These are phyloP conservation scores for Thalassiosira sp. DNA, from an alignment of 352 stramenopile species.

Conservation along the genomic window DNA sequence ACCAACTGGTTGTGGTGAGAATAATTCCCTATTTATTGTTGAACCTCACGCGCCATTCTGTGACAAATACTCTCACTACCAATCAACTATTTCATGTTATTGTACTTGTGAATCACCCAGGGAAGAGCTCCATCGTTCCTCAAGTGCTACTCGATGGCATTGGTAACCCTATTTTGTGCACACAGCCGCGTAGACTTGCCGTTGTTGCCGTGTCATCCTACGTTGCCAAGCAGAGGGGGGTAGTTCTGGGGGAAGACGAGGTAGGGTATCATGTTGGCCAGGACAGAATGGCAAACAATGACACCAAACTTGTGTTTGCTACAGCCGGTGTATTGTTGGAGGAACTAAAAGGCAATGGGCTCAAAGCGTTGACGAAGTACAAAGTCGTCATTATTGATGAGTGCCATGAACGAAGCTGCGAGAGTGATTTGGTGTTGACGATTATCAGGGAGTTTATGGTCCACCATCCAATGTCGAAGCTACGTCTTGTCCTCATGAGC, in stretches of 20 bases:
- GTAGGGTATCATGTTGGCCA: conserved; percentile 64
- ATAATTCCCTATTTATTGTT: too few species aligned
- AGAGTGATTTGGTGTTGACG: conserved; percentile 45
- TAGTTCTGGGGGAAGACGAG: conserved; percentile 31
- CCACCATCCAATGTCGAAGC: conserved; percentile 9
- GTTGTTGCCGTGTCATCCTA: conserved; percentile 94
- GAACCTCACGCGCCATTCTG: too few species aligned
- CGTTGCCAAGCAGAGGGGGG: conserved; percentile 88
- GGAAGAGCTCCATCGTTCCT: conserved; percentile 47
- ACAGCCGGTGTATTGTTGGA: conserved; percentile 60
- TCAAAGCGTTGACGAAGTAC: conserved; percentile 50
- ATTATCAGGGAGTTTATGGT: conserved; percentile 48
- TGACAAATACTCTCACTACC: too few species aligned
- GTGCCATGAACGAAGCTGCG: conserved; percentile 51
- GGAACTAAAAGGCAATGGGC: conserved; percentile 40
- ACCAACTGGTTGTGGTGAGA: conserved; percentile 48
- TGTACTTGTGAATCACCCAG: too few species aligned
- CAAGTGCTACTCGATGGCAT: conserved; percentile 41
- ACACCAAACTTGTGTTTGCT: conserved; percentile 44
- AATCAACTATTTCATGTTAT: too few species aligned
- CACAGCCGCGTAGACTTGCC: conserved; percentile 94
- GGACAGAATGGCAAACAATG: conserved; percentile 17
- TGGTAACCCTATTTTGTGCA: conserved; percentile 89
- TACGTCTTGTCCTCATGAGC: conserved; percentile 42
- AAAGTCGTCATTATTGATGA: conserved; percentile 58